phyloP scores from a whole-genome alignment of 805 yeast species.

The Suhomyces emberorum region DNA sequence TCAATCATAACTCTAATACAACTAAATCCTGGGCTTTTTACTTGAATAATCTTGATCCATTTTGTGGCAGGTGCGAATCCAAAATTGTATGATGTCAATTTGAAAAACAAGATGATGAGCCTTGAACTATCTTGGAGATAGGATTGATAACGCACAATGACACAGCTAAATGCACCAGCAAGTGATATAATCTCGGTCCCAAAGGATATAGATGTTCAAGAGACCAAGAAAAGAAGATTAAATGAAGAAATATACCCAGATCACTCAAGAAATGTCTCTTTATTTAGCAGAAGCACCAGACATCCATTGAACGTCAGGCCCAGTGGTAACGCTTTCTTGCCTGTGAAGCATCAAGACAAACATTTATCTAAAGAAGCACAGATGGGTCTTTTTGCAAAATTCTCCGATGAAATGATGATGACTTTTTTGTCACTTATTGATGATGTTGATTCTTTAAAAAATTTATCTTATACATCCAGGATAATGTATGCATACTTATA shows the following conservation, averaged over 20 bases:
- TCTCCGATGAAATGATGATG: constrained; percentile 65
- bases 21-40: too few relatives aligned
- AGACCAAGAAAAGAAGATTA: constrained; percentile 6
- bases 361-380: constrained; percentile 24
- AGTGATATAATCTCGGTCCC: background rate
- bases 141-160: background rate
- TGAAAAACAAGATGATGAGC: constrained; percentile 3
- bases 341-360: constrained; percentile 13
- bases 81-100: too few relatives aligned
- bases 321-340: constrained; percentile 59
- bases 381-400: constrained; percentile 50
- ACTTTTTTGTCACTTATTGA: constrained; percentile 49
- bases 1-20: too few relatives aligned
- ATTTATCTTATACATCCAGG: constrained; percentile 58
- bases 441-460: constrained; percentile 45
- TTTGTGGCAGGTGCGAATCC: too few relatives aligned
- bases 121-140: background rate
- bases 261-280: constrained; percentile 12
- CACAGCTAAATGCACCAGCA: background rate
- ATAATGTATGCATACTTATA: constrained; percentile 67
- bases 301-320: constrained; percentile 80
- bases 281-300: constrained; percentile 30
- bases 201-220: background rate
- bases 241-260: constrained; percentile 7
- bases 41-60: too few relatives aligned